Percentiles rank a stretch among this genome's conserved stretches.
Evolutionary conservation across 2,329 filamentous ascomycete species (phyloP).

Genomic region (Venturia oleaginea): DNA sequence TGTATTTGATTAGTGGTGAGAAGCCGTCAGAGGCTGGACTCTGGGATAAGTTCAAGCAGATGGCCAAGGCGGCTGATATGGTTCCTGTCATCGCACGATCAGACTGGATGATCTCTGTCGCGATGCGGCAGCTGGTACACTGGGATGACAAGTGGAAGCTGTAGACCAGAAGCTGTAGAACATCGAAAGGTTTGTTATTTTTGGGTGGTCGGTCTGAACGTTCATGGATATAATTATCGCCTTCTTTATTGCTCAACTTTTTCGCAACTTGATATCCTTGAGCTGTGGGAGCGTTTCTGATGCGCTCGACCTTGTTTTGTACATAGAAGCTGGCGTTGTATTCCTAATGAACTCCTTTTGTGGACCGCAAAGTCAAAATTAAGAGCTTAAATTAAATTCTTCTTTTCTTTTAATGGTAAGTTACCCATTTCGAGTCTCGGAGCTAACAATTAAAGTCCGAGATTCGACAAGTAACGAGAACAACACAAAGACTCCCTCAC

Average conservation of each 20-base stretch:
- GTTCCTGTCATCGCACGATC: conserved; percentile 69
- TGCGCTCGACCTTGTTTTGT: not conserved
- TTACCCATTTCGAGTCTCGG: not conserved
- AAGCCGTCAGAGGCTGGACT: conserved; percentile 59
- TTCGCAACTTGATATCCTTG: not conserved
- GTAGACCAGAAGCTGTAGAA: not conserved
- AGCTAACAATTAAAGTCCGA: not conserved
- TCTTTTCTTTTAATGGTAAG: not conserved
- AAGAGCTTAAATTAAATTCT: no score
- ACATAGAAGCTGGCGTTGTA: not conserved
- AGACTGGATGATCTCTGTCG: conserved; percentile 85
- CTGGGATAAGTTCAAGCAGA: conserved; percentile 71
- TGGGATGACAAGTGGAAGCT: conserved; percentile 14
- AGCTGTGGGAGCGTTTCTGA: not conserved
- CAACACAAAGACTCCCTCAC: not conserved
- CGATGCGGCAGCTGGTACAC: conserved; percentile 71
- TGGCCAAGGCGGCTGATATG: conserved; percentile 72
- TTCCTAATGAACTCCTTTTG: not conserved
- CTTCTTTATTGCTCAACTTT: not conserved
- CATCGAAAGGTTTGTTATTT: no score
- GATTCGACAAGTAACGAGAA: not conserved
- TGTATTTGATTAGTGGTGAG: conserved; percentile 72
- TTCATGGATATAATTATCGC: not conserved
- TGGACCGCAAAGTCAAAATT: no score
- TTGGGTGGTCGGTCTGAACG: not conserved